Evolutionary conservation across 139 green algal species (phyloP), one percentile per base, ranked within the genome.

Genomic region (Gonium pectorale): DNA sequence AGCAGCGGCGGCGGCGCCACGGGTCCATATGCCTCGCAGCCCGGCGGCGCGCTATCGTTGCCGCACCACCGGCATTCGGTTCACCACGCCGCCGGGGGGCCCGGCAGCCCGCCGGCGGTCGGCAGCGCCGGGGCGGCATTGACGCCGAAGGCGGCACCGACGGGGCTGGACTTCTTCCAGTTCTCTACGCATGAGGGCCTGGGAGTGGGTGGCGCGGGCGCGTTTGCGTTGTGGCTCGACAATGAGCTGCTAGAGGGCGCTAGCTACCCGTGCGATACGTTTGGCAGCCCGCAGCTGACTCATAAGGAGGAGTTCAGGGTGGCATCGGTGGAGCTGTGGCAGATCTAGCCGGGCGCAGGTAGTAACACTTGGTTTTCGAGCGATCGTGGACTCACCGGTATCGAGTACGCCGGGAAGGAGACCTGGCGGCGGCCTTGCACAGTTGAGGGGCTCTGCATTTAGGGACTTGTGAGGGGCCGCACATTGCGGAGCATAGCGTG

Each of bases 151-250:
- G 35, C 19, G 27, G 27, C 44, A 5, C 40, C n/a, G 52, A n/a
- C 11, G 0, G 73, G 69, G n/a, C 92, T 93, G 46, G 90, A 96
- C 80, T 96, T 91, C 77, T 96, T 95, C 86, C 90, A 94, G 82
- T 95, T 93, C 81, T 83, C 64, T 27, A 88, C 78, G 17, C 79
- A 72, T 43, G 89, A 95, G 54, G 83, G 83, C n/a, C 71, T 94
- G 60, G 89, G 88, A 0, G 86, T 94, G 59, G 93, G 91, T 19
- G 94, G 93, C 15, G 86, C 62, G 3, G 88, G 90, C 0, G 80
- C 86, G 43, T 95, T 95, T 80, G 94, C 94, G 9, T 56, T 98
- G 0, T 94, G 89, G 75, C 63, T 98, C 33, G 93, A 97, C 83
- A 92, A 92, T 17, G 95, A 98, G 63, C 87, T 98, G 60, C 35